phyloP scores from a whole-genome alignment of 352 stramenopile species.

The Pythium coloratum region DNA sequence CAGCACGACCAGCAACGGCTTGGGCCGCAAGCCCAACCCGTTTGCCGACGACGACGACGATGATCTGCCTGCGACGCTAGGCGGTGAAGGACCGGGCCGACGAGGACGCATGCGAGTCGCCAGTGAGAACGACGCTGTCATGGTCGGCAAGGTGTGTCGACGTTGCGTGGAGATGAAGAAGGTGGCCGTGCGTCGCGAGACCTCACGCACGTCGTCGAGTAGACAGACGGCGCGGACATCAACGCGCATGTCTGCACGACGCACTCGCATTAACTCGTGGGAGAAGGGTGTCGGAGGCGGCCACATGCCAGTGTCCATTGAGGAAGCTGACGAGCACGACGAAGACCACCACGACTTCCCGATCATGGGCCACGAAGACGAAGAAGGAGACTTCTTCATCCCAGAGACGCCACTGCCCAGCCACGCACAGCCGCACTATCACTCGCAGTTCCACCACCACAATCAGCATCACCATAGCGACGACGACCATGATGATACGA shows the following conservation, averaged over 20 bases:
- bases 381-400: constrained; percentile 22
- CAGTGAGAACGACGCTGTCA: constrained; percentile 32
- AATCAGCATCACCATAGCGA: constrained; percentile 11
- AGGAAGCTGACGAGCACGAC: constrained; percentile 16
- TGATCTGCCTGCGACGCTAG: constrained; percentile 17
- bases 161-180: constrained; percentile 55
- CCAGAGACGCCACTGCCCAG: constrained; percentile 15
- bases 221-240: constrained; percentile 7
- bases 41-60: constrained; percentile 18
- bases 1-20: constrained; percentile 1
- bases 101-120: constrained; percentile 9
- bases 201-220: constrained; percentile 22
- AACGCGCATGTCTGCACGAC: not conserved
- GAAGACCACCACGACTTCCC: constrained; percentile 21
- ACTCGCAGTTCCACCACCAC: constrained; percentile 11
- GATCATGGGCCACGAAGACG: constrained; percentile 25
- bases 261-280: constrained; percentile 10
- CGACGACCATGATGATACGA: constrained; percentile 21
- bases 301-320: constrained; percentile 14
- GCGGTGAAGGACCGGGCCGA: not conserved
- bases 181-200: constrained; percentile 33
- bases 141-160: constrained; percentile 62
- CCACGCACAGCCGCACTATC: constrained; percentile 3
- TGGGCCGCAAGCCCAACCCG: not conserved
- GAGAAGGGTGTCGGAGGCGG: constrained; percentile 3